Conservation (phyloP, 257 asterid species). For the Ophiorrhiza pumila region DNA sequence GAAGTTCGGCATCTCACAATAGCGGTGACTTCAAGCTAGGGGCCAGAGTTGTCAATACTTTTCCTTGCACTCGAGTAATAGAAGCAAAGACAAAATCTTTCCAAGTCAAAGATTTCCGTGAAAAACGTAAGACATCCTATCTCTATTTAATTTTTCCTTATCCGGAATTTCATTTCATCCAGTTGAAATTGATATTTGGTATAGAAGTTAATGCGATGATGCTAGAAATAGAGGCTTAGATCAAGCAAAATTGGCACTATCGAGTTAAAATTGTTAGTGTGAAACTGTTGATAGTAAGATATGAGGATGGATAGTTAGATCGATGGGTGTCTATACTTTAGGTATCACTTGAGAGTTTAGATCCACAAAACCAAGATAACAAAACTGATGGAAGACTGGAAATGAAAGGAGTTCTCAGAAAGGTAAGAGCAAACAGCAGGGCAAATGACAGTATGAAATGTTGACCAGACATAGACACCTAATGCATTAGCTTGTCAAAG, state of each 20-base stretch:
- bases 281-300: too few relatives aligned
- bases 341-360: too few relatives aligned
- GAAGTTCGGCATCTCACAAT: constrained; percentile 18
- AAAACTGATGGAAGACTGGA: too few relatives aligned
- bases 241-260: background rate
- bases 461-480: too few relatives aligned
- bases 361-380: too few relatives aligned
- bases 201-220: background rate
- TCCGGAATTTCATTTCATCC: background rate
- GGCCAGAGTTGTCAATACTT: constrained; percentile 28
- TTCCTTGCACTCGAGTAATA: constrained; percentile 19
- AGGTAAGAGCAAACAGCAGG: too few relatives aligned
- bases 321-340: too few relatives aligned
- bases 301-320: too few relatives aligned
- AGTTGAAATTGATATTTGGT: too few relatives aligned
- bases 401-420: too few relatives aligned
- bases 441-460: too few relatives aligned
- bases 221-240: background rate
- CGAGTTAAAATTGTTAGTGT: background rate
- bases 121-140: constrained; percentile 30
- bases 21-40: constrained; percentile 35
- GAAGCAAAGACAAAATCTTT: constrained; percentile 47
- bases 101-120: constrained; percentile 33
- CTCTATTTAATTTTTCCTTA: background rate
- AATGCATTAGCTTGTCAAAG: too few relatives aligned